phyloP scores from a whole-genome alignment of 2,329 filamentous ascomycete genomes.

The Epichloe sp. region DNA sequence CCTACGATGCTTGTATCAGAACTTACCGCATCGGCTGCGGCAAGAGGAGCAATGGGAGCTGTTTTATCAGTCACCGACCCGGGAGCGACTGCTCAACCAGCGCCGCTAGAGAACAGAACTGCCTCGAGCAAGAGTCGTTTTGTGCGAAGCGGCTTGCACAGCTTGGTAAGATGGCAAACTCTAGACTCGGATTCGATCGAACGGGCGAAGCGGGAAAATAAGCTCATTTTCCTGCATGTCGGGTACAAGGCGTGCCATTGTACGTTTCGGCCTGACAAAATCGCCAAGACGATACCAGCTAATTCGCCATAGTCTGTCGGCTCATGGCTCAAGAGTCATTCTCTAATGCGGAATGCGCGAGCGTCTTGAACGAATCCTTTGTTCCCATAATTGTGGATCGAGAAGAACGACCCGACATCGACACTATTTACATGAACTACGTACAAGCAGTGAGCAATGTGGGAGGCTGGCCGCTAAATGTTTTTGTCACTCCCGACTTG shows the following conservation, averaged over 20 bases:
- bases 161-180: slow-evolving; percentile 83
- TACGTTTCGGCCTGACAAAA: slow-evolving; percentile 29
- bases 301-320: slow-evolving; percentile 50
- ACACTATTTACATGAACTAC: slow-evolving; percentile 97
- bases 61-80: slow-evolving; percentile 5
- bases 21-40: slow-evolving; percentile 22
- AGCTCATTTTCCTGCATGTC: slow-evolving; percentile 84
- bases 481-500: slow-evolving; percentile 89
- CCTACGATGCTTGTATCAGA: slow-evolving; percentile 24
- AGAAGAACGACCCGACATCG: slow-evolving; percentile 86
- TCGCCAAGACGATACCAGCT: slow-evolving; percentile 8
- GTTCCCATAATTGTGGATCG: slow-evolving; percentile 87
- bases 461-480: slow-evolving; percentile 89
- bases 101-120: slow-evolving; percentile 23
- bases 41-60: slow-evolving; percentile 16
- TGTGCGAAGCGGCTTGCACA: slow-evolving; percentile 61
- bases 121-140: slow-evolving; percentile 34
- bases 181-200: slow-evolving; percentile 67
- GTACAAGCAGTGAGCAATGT: slow-evolving; percentile 82
- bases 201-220: slow-evolving; percentile 68
- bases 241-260: slow-evolving; percentile 94
- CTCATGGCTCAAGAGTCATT: slow-evolving; percentile 92
- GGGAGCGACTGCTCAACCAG: slow-evolving; percentile 5
- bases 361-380: slow-evolving; percentile 73
- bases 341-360: slow-evolving; percentile 65